Evolutionary conservation across 1,139 yeast species (phyloP).

Genomic region (Pichia sp.): DNA sequence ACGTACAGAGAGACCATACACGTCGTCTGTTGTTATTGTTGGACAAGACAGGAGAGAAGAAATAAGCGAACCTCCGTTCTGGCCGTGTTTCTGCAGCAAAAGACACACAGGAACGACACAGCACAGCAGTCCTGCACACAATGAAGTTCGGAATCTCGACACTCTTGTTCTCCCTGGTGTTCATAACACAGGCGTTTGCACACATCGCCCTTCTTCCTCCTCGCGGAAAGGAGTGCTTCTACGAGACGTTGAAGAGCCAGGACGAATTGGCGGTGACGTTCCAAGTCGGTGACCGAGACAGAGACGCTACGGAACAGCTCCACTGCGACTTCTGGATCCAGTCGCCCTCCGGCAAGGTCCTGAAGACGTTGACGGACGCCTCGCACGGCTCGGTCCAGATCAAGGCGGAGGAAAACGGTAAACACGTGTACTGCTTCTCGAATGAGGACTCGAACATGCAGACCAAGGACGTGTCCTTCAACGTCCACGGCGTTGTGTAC

Average conservation of each 20-base stretch:
- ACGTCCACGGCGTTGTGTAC: slow-evolving; percentile 89
- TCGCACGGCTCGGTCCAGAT: slow-evolving; percentile 81
- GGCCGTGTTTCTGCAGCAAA: too few relatives aligned
- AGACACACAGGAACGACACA: not conserved
- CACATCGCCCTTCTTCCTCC: slow-evolving; percentile 85
- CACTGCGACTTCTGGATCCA: slow-evolving; percentile 68
- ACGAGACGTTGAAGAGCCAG: slow-evolving; percentile 71
- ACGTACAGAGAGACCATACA: not conserved
- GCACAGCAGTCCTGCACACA: not conserved
- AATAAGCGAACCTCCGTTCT: too few relatives aligned
- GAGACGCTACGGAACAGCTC: slow-evolving; percentile 70
- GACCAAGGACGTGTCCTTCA: slow-evolving; percentile 90
- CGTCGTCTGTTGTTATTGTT: not conserved
- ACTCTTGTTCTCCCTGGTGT: slow-evolving; percentile 13
- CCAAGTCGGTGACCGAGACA: slow-evolving; percentile 92
- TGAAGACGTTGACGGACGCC: slow-evolving; percentile 48
- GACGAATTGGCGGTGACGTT: slow-evolving; percentile 86
- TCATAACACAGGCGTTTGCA: slow-evolving; percentile 37
- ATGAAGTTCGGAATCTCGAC: slow-evolving; percentile 6
- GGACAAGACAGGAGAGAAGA: too few relatives aligned
- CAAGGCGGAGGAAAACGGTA: slow-evolving; percentile 64
- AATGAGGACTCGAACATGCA: slow-evolving; percentile 71
- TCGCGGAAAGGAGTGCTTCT: slow-evolving; percentile 83
- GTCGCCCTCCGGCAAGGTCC: slow-evolving; percentile 56
- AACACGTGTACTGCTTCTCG: slow-evolving; percentile 84